Evolutionary conservation across 2,329 filamentous ascomycete species (phyloP).

Genomic region (Neonectria magnoliae): DNA sequence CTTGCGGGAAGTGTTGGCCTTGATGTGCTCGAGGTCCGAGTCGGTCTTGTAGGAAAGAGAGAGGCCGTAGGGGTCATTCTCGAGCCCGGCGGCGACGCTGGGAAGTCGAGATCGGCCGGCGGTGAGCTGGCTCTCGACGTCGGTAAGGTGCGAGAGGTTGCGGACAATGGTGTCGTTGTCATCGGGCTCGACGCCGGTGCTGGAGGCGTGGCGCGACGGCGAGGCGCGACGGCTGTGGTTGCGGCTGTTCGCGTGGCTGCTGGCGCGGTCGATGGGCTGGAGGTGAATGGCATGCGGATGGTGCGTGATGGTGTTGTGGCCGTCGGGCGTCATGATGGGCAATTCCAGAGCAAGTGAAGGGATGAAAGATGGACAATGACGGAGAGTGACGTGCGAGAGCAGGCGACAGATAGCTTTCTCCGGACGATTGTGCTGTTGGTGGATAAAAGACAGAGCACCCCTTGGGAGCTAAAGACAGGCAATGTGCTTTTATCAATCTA

Average conservation of each 20-base stretch:
- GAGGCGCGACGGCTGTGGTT: slow-evolving; percentile 34
- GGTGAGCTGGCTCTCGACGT: slow-evolving; percentile 61
- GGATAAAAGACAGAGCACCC: not conserved
- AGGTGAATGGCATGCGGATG: slow-evolving; percentile 58
- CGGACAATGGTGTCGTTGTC: slow-evolving; percentile 54
- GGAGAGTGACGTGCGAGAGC: slow-evolving; percentile 13
- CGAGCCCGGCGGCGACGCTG: slow-evolving; percentile 60
- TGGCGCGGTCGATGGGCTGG: slow-evolving; percentile 45
- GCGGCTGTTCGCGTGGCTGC: slow-evolving; percentile 32
- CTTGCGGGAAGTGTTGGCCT: slow-evolving; percentile 83
- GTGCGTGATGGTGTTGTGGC: slow-evolving; percentile 53
- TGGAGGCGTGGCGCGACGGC: slow-evolving; percentile 50
- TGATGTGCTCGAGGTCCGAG: slow-evolving; percentile 79
- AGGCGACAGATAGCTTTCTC: too few species aligned
- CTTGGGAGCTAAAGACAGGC: not conserved
- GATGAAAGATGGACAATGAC: not conserved
- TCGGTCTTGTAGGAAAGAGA: slow-evolving; percentile 80
- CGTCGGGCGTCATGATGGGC: slow-evolving; percentile 54
- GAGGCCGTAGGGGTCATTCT: slow-evolving; percentile 85
- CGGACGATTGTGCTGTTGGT: not conserved
- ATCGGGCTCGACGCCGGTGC: slow-evolving; percentile 58
- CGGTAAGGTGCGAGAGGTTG: slow-evolving; percentile 52
- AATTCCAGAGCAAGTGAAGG: slow-evolving; percentile 10
- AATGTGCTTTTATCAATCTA: not conserved
- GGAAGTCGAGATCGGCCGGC: slow-evolving; percentile 58